These are phyloP conservation scores for Fusarium oligoseptatum DNA, from an alignment of 2,329 filamentous ascomycete genomes.

Conservation along the genomic window DNA sequence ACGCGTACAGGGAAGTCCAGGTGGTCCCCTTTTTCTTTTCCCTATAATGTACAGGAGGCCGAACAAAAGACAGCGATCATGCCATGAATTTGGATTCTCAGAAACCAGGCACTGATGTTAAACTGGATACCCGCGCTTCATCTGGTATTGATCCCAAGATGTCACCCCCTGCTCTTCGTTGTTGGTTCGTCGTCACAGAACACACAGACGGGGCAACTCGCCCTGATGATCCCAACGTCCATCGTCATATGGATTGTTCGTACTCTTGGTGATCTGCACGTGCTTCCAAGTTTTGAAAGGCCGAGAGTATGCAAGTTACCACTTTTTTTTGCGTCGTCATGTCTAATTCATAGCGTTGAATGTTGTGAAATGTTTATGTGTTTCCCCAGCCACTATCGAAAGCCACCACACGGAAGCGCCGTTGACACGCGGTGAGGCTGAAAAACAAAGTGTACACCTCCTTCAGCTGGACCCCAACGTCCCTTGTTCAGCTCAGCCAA, in stretches of 20 bases:
- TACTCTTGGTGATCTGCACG: background rate
- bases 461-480: background rate
- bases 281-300: constrained; percentile 20
- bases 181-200: background rate
- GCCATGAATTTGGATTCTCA: background rate
- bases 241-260: constrained; percentile 22
- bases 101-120: background rate
- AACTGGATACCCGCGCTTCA: background rate
- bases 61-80: background rate
- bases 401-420: background rate
- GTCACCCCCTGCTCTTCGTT: background rate
- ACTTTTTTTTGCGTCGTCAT: background rate
- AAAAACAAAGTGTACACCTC: background rate
- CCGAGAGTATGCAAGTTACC: background rate
- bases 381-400: background rate
- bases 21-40: background rate
- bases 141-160: background rate
- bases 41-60: background rate
- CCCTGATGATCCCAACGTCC: constrained; percentile 25
- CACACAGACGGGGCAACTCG: constrained; percentile 5
- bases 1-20: constrained; percentile 22
- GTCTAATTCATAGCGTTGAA: background rate
- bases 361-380: background rate
- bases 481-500: background rate
- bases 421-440: constrained; percentile 7